These are phyloP conservation scores for Ambispora gerdemannii DNA, from an alignment of 192 early-diverging fungal species.

Conservation along the genomic window DNA sequence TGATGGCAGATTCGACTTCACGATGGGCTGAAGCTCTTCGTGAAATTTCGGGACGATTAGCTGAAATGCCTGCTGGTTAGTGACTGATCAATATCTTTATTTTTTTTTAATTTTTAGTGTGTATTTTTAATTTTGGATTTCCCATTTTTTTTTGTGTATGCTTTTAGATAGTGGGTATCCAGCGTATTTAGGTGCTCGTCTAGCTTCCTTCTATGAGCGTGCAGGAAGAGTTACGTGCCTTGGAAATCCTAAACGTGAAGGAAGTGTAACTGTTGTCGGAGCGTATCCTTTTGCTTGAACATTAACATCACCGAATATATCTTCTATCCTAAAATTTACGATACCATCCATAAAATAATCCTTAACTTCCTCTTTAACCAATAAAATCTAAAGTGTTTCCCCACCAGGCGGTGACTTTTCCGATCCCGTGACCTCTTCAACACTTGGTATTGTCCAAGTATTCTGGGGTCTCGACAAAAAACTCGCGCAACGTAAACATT, in stretches of 20 bases:
- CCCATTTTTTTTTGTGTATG: neutral
- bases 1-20: conserved; percentile 99
- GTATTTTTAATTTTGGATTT: neutral
- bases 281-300: conserved; percentile 55
- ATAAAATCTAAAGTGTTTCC: conserved; percentile 67
- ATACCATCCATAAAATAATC: neutral
- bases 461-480: conserved; percentile 99
- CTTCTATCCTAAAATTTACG: neutral
- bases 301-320: neutral
- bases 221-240: conserved; percentile 97
- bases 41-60: conserved; percentile 99
- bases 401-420: conserved; percentile 99
- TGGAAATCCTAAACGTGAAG: conserved; percentile 89
- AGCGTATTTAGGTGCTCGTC: conserved; percentile 94
- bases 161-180: conserved; percentile 91
- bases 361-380: neutral
- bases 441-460: conserved; percentile 98
- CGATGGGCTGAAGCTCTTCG: conserved; percentile 99
- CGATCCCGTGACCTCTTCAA: conserved; percentile 96
- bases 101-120: neutral
- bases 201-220: conserved; percentile 99
- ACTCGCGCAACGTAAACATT: conserved; percentile 99
- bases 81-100: neutral
- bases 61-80: conserved; percentile 96
- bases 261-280: conserved; percentile 95